Conservation (phyloP, 768 basidiomycete species). For the Tulasnella sp. region DNA sequence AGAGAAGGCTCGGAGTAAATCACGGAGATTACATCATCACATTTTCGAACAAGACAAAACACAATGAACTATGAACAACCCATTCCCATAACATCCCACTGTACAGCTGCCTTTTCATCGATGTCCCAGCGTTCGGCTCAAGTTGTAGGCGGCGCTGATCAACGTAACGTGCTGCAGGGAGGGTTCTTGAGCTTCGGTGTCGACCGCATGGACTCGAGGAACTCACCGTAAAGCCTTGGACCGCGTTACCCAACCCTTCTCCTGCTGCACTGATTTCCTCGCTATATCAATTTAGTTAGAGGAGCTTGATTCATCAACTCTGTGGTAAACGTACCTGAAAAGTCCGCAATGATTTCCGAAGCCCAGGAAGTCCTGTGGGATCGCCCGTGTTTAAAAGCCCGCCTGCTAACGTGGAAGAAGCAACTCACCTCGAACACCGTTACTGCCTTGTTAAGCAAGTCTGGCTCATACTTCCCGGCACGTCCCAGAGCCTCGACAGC, state of each 20-base stretch:
- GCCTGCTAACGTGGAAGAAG: slow-evolving; percentile 77
- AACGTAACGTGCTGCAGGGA: slow-evolving; percentile 28
- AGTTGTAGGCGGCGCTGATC: slow-evolving; percentile 30
- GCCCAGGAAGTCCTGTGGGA: slow-evolving; percentile 51
- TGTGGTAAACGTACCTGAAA: slow-evolving; percentile 55
- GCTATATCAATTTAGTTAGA: slow-evolving; percentile 3
- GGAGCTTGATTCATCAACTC: background rate
- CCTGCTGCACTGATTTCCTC: slow-evolving; percentile 23
- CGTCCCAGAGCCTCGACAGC: slow-evolving; percentile 54
- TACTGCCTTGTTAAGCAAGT: slow-evolving; percentile 63
- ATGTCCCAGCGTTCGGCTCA: slow-evolving; percentile 27
- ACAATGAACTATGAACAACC: slow-evolving; percentile 1
- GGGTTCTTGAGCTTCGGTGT: background rate
- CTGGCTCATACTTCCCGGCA: slow-evolving; percentile 71
- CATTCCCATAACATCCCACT: background rate
- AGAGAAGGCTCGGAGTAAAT: slow-evolving; percentile 14
- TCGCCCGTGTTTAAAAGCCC: slow-evolving; percentile 76
- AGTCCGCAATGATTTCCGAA: slow-evolving; percentile 29
- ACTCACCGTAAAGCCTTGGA: slow-evolving; percentile 74
- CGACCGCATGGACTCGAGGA: background rate
- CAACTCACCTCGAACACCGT: slow-evolving; percentile 84
- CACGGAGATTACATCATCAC: slow-evolving; percentile 10
- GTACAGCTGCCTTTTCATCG: background rate
- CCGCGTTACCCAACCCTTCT: slow-evolving; percentile 73
- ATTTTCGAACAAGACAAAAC: slow-evolving; percentile 7